Conservation (phyloP, 176 grass and related monocot species). For the Alopecurus myosuroides region DNA sequence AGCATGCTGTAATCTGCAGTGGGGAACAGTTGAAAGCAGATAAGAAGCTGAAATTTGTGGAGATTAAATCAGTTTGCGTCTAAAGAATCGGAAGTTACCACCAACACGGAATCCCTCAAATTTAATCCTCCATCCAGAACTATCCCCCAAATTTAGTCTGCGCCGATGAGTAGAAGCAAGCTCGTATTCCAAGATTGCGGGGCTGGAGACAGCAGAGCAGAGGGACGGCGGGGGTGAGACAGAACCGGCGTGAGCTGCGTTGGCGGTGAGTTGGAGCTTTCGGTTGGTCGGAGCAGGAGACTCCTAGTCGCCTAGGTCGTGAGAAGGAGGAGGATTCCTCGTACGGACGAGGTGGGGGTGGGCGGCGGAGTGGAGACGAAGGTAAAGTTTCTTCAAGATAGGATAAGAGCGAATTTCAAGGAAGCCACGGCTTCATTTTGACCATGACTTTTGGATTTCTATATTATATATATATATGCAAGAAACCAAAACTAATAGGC, state of each 20-base stretch:
- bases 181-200: not conserved
- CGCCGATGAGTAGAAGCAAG: not conserved
- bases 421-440: not conserved
- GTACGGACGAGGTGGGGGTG: not conserved
- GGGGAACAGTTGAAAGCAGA: not conserved
- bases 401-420: not conserved
- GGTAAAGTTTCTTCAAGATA: not conserved
- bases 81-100: not conserved
- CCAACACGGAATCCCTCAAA: not conserved
- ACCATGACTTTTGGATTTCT: too few species aligned
- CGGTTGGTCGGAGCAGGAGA: not conserved
- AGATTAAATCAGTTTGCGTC: not conserved
- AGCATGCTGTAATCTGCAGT: slow-evolving; percentile 21
- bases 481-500: too few species aligned
- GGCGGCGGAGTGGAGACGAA: not conserved
- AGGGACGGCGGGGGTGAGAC: not conserved
- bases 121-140: not conserved
- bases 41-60: not conserved
- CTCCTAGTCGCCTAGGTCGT: not conserved
- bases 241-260: not conserved
- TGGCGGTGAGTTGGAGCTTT: not conserved
- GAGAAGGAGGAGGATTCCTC: not conserved
- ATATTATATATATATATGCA: too few species aligned
- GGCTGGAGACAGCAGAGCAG: not conserved
- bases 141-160: not conserved